Percentiles rank a stretch among this genome's conserved stretches.
Evolutionary conservation across 495 filamentous ascomycete genomes (phyloP).

Genomic region (Xylaria castorea): DNA sequence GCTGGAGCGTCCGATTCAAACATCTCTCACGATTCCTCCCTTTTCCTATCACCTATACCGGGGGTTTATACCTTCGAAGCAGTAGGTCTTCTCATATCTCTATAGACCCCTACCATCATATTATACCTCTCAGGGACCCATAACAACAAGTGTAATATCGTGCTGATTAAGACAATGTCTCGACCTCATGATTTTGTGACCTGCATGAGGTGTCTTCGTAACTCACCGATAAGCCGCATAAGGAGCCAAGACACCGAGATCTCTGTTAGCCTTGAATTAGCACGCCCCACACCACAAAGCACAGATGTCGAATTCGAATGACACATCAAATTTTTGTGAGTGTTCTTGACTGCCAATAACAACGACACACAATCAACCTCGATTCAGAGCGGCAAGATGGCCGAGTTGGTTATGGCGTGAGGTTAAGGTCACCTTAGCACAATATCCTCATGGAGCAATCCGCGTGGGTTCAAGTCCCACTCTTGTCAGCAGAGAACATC

Average conservation of each 20-base stretch:
- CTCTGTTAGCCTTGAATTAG: neutral
- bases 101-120: neutral
- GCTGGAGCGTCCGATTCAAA: neutral
- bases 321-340: neutral
- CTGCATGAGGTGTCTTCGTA: no score
- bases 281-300: neutral
- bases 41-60: neutral
- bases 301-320: neutral
- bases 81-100: neutral
- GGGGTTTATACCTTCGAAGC: neutral
- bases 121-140: neutral
- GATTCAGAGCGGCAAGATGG: slow-evolving; percentile 42
- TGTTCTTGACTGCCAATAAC: neutral
- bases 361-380: neutral
- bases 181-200: neutral
- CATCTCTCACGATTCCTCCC: neutral
- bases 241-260: neutral
- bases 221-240: no score
- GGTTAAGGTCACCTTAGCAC: slow-evolving; percentile 50
- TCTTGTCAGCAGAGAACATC: slow-evolving; percentile 38
- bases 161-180: neutral
- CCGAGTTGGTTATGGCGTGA: slow-evolving; percentile 55
- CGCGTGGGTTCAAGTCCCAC: slow-evolving; percentile 54
- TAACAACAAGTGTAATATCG: neutral
- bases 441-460: slow-evolving; percentile 47